These are phyloP conservation scores for Sinapis alba DNA, from an alignment of 441 rosid species.

Conservation along the genomic window DNA sequence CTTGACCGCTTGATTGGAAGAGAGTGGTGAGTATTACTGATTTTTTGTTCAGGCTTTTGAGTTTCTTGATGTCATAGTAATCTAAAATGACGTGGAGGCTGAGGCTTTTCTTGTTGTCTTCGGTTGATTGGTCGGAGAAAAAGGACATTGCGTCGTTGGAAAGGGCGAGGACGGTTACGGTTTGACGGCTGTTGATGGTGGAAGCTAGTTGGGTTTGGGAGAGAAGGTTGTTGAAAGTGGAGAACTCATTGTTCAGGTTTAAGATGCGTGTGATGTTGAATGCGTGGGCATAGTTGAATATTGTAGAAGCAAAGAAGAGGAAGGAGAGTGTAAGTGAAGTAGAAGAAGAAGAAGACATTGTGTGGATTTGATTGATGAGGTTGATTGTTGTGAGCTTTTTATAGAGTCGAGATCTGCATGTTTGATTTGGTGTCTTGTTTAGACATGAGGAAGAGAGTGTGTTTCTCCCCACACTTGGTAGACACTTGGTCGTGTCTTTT, in stretches of 20 bases:
- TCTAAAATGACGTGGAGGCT: conserved; percentile 34
- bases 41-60: conserved; percentile 19
- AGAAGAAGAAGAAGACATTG: conserved; percentile 32
- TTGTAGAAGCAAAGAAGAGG: conserved; percentile 21
- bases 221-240: conserved; percentile 29
- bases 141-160: conserved; percentile 20
- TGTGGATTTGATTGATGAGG: conserved; percentile 1
- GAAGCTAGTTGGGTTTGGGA: conserved; percentile 34
- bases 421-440: not conserved
- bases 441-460: conserved; percentile 23
- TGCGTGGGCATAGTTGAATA: conserved; percentile 22
- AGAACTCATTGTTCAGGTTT: conserved; percentile 29
- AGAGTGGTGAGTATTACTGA: conserved; percentile 28
- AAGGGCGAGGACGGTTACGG: conserved; percentile 35
- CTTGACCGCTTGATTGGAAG: conserved; percentile 32
- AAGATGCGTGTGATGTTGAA: conserved; percentile 38
- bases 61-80: conserved; percentile 27
- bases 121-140: conserved; percentile 3
- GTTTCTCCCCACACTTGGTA: conserved; percentile 31
- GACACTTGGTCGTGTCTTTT: conserved; percentile 16
- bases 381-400: conserved; percentile 3
- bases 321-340: conserved; percentile 21
- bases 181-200: conserved; percentile 27
- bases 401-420: not conserved
- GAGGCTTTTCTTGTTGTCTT: conserved; percentile 25